Evolutionary conservation across 108 stramenopile genomes (phyloP), one percentile per base, ranked within the genome.

Genomic region (Pseudonitzschia delicatissima): DNA sequence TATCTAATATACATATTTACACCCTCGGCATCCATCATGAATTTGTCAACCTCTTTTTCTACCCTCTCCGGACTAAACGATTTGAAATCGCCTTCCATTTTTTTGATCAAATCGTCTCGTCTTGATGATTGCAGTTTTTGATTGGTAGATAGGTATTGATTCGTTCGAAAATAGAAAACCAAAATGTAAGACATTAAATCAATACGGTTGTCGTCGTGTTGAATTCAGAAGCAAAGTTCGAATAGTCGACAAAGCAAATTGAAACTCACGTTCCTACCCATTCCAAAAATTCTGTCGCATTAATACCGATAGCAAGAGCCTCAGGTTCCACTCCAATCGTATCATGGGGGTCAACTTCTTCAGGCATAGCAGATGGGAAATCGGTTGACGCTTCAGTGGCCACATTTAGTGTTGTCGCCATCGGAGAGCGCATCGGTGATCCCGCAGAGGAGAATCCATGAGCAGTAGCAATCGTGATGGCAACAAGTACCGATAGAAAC

Each of bases 11-110:
- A 84, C 12, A 78, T 48, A 31, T 88, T 77, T 47, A 93, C 77
- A 76, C 85, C 88, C 77, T 93, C 92, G 4, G 71, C 71, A 58
- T 93, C 92, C 72, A 93, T 69, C 53, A 91, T 67, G 62, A 87
- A 91, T 73, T 77, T 85, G 61, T 79, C 74, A 8, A 87, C 88
- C 73, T 90, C 87, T 36, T 45, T 29, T 62, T 72, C 66, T 49
- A 74, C 77, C 27, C 74, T 31, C 11, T 69, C 71, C 33, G 48
- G 50, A 40, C 76, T 63, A 55, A 83, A 77, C 36, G 52, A 60
- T 27, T 80, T 72, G 33, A 85, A 84, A 69, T 89, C 87, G 0
- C 53, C 28, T 72, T 83, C 71, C 50, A 88, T 80, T 76, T 86
- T 87, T 66, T 64, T 35, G 7, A 87, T 40, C 21, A 92, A 57